These are phyloP conservation scores for Pichia manshurica DNA, from an alignment of 805 yeast genomes.

Conservation along the genomic window DNA sequence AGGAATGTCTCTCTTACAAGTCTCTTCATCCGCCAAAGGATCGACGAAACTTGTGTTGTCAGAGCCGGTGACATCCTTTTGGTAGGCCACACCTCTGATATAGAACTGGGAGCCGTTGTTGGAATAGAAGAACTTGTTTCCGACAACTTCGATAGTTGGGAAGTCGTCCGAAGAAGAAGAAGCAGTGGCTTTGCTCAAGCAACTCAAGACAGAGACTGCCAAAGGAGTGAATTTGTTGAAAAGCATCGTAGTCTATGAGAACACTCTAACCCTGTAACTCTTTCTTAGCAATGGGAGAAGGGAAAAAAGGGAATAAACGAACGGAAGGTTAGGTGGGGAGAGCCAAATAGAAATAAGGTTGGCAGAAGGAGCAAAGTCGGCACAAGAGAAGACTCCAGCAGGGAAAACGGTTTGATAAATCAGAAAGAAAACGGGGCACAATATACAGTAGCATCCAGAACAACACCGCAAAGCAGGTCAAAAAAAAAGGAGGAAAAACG, in stretches of 20 bases:
- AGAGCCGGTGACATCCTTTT: conserved; percentile 53
- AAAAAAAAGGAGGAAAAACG: neutral
- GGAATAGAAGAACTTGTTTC: conserved; percentile 71
- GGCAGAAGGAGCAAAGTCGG: no score
- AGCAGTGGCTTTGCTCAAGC: conserved; percentile 15
- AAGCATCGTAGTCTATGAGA: conserved; percentile 24
- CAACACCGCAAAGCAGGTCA: neutral
- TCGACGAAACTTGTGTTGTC: conserved; percentile 48
- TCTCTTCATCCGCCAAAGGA: conserved; percentile 58
- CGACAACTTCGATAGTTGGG: conserved; percentile 66
- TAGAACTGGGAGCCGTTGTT: conserved; percentile 76
- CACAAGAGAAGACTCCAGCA: no score
- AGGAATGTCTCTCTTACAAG: conserved; percentile 72
- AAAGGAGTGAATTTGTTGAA: conserved; percentile 30
- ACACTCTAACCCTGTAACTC: no score
- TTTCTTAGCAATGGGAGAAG: no score
- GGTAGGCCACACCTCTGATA: conserved; percentile 77
- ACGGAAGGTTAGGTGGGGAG: no score
- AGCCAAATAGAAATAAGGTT: no score
- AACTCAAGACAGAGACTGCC: conserved; percentile 21
- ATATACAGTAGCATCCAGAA: no score
- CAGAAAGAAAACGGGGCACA: no score
- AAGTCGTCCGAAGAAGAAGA: conserved; percentile 40
- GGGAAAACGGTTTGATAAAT: no score
- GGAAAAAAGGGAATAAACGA: no score